A percentile compares a stretch with the other conserved stretches of the same genome.
These are phyloP conservation scores for Anisogramma anomala DNA, from an alignment of 2,329 filamentous ascomycete species.

Conservation along the genomic window DNA sequence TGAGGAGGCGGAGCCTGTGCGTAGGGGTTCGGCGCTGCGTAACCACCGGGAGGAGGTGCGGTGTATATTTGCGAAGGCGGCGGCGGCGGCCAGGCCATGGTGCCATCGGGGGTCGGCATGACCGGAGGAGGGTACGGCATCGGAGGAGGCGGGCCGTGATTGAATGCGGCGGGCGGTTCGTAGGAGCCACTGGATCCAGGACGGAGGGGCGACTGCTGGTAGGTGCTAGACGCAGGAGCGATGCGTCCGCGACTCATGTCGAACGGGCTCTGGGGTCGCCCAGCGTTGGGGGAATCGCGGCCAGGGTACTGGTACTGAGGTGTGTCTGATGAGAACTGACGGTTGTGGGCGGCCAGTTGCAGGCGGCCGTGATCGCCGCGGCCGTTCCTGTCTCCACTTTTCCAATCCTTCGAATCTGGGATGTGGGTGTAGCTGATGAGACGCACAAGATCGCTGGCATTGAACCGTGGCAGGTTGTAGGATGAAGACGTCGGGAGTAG, in stretches of 20 bases:
- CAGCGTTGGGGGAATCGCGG: slow-evolving; percentile 18
- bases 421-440: slow-evolving; percentile 59
- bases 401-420: slow-evolving; percentile 49
- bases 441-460: slow-evolving; percentile 57
- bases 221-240: slow-evolving; percentile 29
- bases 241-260: slow-evolving; percentile 27
- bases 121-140: slow-evolving; percentile 5
- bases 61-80: slow-evolving; percentile 2
- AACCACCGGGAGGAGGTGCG: slow-evolving; percentile 7
- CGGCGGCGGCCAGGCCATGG: slow-evolving; percentile 9
- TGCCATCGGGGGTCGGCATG: slow-evolving; percentile 10
- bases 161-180: slow-evolving; percentile 26
- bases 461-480: slow-evolving; percentile 62
- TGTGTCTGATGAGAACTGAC: slow-evolving; percentile 17
- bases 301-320: slow-evolving; percentile 16
- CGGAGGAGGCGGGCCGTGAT: slow-evolving; percentile 8
- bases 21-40: slow-evolving; percentile 7
- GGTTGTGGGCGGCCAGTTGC: slow-evolving; percentile 15
- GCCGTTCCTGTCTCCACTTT: slow-evolving; percentile 25
- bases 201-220: slow-evolving; percentile 41
- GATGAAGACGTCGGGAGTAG: slow-evolving; percentile 63
- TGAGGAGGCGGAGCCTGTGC: slow-evolving; percentile 12
- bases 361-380: slow-evolving; percentile 21
- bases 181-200: slow-evolving; percentile 35
- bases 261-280: slow-evolving; percentile 38